Base-by-base conservation (phyloP, 768 basidiomycete species). In the Mycena alexandri region DNA sequence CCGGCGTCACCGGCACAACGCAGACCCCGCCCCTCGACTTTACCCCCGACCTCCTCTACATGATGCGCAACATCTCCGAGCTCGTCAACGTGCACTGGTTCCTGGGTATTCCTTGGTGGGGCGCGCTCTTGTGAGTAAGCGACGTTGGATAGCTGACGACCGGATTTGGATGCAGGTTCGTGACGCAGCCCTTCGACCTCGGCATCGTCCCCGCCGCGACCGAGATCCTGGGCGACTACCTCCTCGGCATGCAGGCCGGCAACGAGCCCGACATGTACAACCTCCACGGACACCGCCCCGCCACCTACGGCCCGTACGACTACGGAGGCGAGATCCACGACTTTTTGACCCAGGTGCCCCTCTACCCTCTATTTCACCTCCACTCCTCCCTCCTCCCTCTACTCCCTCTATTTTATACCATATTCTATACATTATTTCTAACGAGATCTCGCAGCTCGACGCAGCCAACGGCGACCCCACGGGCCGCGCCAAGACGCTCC, bases 201-300 rank as follows among this genome's bases (percentile, higher is more conserved):
- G 75, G 75, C 25, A 87, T 91, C 34, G 90, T 88, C 9, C 84
- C 87, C 72, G 77, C 84, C 44, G 87, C 87, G 5, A 84, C 92
- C 74, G 68, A 76, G 19, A 89, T 93, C 65, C 80, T 94, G 1
- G 93, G 93, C 2, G 79, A 85, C 54, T 82, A 87, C 65, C 79
- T 94, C 21, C 76, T 90, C n/a, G 93, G 90, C 0, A 77, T 92
- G 10, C 89, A 92, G 74, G 85, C 88, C 1, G 92, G 89, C 3
- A 93, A 94, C 74, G 93, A 94, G 77, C 93, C 92, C 17, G 93
- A 95, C 80, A 84, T 93, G 69, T 94, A 90, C 69, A 78, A 82
- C 12, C 65, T 73, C 75, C 82, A 78, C 12, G 76, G 60, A 10
- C 36, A 77, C 44, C 22, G 41, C 61, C 0, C 41, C 8, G n/a